Percentiles rank a stretch among this genome's conserved stretches.
Conservation (phyloP, 1,284 basidiomycete species). For the Pseudozyma flocculosa region DNA sequence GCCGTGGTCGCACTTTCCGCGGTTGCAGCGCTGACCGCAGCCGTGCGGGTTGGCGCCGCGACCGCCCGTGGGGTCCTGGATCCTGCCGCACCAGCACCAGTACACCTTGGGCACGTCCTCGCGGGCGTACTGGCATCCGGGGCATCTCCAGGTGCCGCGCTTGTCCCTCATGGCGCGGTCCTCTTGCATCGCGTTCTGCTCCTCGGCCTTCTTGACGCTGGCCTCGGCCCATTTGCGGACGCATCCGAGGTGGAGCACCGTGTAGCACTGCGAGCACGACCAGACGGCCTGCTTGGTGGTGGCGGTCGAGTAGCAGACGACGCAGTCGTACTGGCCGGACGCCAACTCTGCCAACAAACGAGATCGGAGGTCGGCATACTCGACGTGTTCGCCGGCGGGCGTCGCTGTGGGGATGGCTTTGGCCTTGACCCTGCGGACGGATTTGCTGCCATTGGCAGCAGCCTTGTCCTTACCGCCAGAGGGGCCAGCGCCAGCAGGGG, state of each 20-base stretch:
- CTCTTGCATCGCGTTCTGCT: constrained; percentile 55
- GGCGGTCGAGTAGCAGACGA: constrained; percentile 53
- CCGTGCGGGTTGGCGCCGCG: constrained; percentile 45
- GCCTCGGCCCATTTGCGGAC: constrained; percentile 53
- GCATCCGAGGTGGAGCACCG: constrained; percentile 52
- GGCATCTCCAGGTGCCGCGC: constrained; percentile 53
- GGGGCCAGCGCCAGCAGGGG: neutral
- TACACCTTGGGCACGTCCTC: constrained; percentile 51
- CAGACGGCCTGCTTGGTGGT: constrained; percentile 45
- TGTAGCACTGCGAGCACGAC: constrained; percentile 54
- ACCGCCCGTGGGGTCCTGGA: constrained; percentile 34
- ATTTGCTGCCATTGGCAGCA: neutral
- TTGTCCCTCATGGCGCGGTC: constrained; percentile 46
- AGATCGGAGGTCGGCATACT: constrained; percentile 51
- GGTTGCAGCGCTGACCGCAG: constrained; percentile 46
- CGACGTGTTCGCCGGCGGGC: constrained; percentile 22
- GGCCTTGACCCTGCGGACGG: neutral
- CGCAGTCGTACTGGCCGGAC: constrained; percentile 52
- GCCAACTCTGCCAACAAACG: constrained; percentile 51
- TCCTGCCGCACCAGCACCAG: constrained; percentile 53
- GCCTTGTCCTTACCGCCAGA: neutral
- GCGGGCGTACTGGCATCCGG: constrained; percentile 51
- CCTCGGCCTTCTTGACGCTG: constrained; percentile 52
- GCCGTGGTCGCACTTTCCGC: constrained; percentile 49
- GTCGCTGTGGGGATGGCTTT: neutral